Evolutionary conservation across 1,284 basidiomycete genomes (phyloP), one percentile per base, ranked within the genome.

Genomic region (Fistulina hepatica): DNA sequence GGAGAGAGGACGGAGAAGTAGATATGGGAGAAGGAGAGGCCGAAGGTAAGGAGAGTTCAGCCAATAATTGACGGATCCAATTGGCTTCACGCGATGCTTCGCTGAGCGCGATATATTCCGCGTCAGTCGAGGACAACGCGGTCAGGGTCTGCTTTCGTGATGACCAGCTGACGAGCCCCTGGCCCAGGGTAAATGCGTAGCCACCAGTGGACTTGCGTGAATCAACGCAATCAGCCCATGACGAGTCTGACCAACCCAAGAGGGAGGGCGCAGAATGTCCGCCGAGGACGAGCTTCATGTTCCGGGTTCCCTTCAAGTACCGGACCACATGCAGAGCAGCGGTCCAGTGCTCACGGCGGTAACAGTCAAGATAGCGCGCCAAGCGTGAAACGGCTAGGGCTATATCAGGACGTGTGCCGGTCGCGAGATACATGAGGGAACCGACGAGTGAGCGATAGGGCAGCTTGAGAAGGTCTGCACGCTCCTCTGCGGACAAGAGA

Each of bases 381-480:
- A 58, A n/a, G n/a, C n/a, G n/a, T 15, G 42, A 45, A 6, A 60
- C 52, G 2, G 56, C 46, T 41, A 52, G 57, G 0, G 56, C 38
- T 12, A 62, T 54, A 45, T 63, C 55, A 5, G 55, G 57, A 9
- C 52, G 36, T 1, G 58, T 58, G 12, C 47, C 46, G 9, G 49
- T 38, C 5, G 53, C 44, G 10, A 58, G 33, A 39, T 59, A 61
- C 21, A 51, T 45, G 7, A 63, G 44, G 5, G 49, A 43, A 10
- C 54, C 55, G 12, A 58, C 43, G n/a, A n/a, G n/a, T n/a, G n/a
- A n/a, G n/a, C n/a, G 27, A n/a, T n/a, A 65, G 0, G 56, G 57
- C 11, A 37, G 23, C 6, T 5, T 7, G 2, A 17, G 21, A 0
- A 53, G 35, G 41, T 50, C 47, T 0, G 31, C 22, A 2, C 46